These are phyloP conservation scores for Diphasiastrum complanatum DNA, from an alignment of 83 land plant species.

Conservation along the genomic window DNA sequence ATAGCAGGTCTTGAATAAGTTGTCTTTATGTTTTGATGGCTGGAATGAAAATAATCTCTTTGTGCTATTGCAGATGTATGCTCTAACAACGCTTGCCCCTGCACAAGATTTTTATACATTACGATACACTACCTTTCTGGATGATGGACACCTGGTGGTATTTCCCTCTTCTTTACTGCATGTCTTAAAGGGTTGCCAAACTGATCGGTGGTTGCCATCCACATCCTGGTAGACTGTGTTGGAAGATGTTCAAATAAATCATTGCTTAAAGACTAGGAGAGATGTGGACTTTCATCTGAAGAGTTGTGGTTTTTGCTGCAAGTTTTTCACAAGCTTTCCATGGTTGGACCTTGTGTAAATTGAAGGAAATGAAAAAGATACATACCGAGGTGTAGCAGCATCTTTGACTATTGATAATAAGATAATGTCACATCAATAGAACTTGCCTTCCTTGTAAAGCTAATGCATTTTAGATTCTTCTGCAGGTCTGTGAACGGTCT, in stretches of 20 bases:
- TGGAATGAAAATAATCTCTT: background rate
- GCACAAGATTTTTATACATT: constrained; percentile 54
- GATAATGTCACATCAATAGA: too few relatives aligned
- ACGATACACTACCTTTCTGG: constrained; percentile 49
- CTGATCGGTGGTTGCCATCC: background rate
- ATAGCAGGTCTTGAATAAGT: background rate
- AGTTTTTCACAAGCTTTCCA: background rate
- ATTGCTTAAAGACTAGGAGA: too few relatives aligned
- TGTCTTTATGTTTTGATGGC: background rate
- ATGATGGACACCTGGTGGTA: constrained; percentile 65
- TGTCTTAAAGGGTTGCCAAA: background rate
- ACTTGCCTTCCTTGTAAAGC: too few relatives aligned
- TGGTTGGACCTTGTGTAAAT: background rate
- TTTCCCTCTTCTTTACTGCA: background rate
- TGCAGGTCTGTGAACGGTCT: constrained; percentile 76
- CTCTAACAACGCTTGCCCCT: constrained; percentile 62
- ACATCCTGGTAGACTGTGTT: too few relatives aligned
- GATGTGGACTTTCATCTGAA: too few relatives aligned
- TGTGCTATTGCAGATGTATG: constrained; percentile 40
- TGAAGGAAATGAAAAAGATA: background rate
- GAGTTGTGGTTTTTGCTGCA: too few relatives aligned
- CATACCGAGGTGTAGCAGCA: too few relatives aligned
- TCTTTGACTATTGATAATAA: too few relatives aligned
- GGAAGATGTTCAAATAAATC: too few relatives aligned
- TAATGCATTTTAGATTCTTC: too few relatives aligned